phyloP scores from a whole-genome alignment of 495 filamentous ascomycete species.

The Durotheca rogersii region DNA sequence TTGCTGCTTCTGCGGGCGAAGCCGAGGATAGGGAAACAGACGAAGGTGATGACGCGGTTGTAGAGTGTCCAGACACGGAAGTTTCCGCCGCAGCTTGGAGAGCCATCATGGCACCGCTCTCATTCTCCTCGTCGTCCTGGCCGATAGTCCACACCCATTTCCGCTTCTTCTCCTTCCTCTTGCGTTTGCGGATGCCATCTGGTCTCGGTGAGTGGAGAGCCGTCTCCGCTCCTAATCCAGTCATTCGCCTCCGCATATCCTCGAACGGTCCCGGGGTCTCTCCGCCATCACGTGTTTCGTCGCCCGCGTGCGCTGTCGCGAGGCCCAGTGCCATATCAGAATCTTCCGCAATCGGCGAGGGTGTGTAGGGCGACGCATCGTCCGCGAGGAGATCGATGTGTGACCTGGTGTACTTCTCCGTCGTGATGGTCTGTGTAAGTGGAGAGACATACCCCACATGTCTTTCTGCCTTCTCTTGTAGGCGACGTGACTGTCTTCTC shows the following conservation, averaged over 20 bases:
- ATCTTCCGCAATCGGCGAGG: slow-evolving; percentile 34
- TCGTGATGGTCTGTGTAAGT: slow-evolving; percentile 56
- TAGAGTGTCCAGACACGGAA: slow-evolving; percentile 5
- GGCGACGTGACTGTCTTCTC: slow-evolving; percentile 47
- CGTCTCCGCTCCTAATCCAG: slow-evolving; percentile 42
- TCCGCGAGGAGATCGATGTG: slow-evolving; percentile 56
- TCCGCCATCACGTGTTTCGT: slow-evolving; percentile 54
- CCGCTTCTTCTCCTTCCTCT: slow-evolving; percentile 51
- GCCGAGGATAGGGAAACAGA: not conserved
- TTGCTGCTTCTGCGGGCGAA: slow-evolving; percentile 1
- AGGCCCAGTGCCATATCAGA: slow-evolving; percentile 45
- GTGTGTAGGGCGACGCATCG: slow-evolving; percentile 51
- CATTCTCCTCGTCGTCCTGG: slow-evolving; percentile 45
- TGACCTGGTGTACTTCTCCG: slow-evolving; percentile 54
- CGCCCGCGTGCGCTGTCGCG: slow-evolving; percentile 49
- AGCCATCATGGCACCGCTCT: slow-evolving; percentile 41
- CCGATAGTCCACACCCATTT: slow-evolving; percentile 57
- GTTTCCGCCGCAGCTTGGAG: slow-evolving; percentile 26
- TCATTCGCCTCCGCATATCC: slow-evolving; percentile 57
- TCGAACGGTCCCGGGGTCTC: slow-evolving; percentile 59
- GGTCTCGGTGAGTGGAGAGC: slow-evolving; percentile 37
- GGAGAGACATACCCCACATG: slow-evolving; percentile 58
- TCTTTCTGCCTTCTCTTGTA: slow-evolving; percentile 48
- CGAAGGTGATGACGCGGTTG: not conserved
- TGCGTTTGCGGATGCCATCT: slow-evolving; percentile 47